phyloP scores from a whole-genome alignment of 805 yeast species.

The Debaryomyces prosopidis region DNA sequence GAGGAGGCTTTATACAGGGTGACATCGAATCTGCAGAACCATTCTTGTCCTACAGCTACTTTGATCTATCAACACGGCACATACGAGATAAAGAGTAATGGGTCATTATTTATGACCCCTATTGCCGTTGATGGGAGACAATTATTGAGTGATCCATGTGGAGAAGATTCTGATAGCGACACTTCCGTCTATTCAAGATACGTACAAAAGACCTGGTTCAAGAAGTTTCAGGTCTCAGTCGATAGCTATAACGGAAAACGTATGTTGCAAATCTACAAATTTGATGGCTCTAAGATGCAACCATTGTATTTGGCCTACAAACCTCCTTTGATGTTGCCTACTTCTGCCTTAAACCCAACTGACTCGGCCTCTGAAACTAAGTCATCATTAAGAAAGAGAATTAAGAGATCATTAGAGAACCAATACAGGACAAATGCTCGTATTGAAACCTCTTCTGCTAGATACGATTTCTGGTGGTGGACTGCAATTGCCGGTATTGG shows the following conservation, averaged over 20 bases:
- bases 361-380: conserved; percentile 38
- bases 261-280: conserved; percentile 70
- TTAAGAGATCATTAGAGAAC: conserved; percentile 78
- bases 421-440: conserved; percentile 76
- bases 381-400: conserved; percentile 39
- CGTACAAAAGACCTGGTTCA: conserved; percentile 61
- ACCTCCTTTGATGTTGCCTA: conserved; percentile 97
- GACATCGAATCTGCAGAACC: conserved; percentile 66
- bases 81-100: conserved; percentile 62
- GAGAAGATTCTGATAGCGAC: conserved; percentile 44
- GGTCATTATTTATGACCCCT: conserved; percentile 70
- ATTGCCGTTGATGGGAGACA: conserved; percentile 90
- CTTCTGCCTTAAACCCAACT: conserved; percentile 87
- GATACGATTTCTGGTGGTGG: conserved; percentile 58
- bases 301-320: conserved; percentile 89
- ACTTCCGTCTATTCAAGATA: conserved; percentile 69
- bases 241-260: conserved; percentile 85
- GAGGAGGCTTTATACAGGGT: conserved; percentile 90
- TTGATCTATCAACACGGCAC: conserved; percentile 88
- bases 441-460: conserved; percentile 33
- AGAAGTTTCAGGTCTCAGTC: conserved; percentile 56
- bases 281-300: conserved; percentile 76
- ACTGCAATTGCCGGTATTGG: conserved; percentile 47
- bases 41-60: conserved; percentile 81
- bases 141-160: conserved; percentile 83